Percentiles rank a stretch among this genome's conserved stretches.
Evolutionary conservation across 140 eudicot genomes (phyloP).

Genomic region (Bidens hawaiensis): DNA sequence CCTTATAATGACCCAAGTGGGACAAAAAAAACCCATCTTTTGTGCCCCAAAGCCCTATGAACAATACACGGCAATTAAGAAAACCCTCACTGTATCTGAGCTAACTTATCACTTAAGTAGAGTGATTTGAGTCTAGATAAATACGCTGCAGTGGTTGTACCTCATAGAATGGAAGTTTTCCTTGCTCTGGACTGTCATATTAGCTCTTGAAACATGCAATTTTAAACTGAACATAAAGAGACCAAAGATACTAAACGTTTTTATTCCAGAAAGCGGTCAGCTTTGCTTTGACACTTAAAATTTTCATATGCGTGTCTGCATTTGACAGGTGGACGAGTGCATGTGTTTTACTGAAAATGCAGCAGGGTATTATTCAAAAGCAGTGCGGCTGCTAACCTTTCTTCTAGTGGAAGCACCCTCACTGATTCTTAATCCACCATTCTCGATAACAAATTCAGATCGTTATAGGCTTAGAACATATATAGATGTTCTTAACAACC

Average conservation of each 20-base stretch:
- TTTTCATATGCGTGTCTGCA: neutral
- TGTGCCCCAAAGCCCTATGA: neutral
- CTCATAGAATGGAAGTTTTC: neutral
- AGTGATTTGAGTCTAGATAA: neutral
- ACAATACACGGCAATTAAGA: neutral
- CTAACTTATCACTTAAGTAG: neutral
- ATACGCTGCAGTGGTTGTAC: neutral
- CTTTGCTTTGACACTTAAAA: neutral
- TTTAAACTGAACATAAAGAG: neutral
- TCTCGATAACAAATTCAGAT: slow-evolving; percentile 82
- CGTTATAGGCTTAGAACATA: slow-evolving; percentile 78
- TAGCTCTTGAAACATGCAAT: neutral
- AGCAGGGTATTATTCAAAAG: slow-evolving; percentile 58
- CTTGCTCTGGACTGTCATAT: neutral
- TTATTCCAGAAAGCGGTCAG: neutral
- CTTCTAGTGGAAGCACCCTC: slow-evolving; percentile 91
- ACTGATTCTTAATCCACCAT: slow-evolving; percentile 87
- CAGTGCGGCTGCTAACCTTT: slow-evolving; percentile 56
- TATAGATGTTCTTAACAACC: slow-evolving; percentile 59
- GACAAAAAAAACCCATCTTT: no score
- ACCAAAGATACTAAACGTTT: neutral
- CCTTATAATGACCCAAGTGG: no score
- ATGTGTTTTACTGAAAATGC: slow-evolving; percentile 73
- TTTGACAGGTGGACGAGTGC: slow-evolving; percentile 82
- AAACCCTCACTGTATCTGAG: neutral